phyloP scores from a whole-genome alignment of 2,329 filamentous ascomycete genomes.

The Cladosporium sp. region DNA sequence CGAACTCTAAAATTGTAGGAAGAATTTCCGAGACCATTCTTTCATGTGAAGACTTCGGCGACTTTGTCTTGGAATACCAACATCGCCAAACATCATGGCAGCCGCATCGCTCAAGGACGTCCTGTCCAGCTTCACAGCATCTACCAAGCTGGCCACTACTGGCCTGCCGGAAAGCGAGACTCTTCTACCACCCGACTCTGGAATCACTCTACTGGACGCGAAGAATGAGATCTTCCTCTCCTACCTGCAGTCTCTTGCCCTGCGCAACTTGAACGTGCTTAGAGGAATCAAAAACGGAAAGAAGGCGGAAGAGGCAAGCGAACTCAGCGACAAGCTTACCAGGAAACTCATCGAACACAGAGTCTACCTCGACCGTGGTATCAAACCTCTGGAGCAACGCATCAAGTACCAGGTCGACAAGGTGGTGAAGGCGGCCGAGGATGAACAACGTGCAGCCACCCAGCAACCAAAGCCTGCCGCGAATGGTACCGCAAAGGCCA shows the following conservation, averaged over 20 bases:
- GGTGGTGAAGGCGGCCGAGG: slow-evolving; percentile 82
- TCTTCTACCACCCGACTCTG: slow-evolving; percentile 74
- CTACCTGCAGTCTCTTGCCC: slow-evolving; percentile 88
- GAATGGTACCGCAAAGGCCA: slow-evolving; percentile 25
- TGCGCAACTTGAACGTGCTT: slow-evolving; percentile 58
- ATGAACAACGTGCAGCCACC: slow-evolving; percentile 56
- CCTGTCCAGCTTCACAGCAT: slow-evolving; percentile 52
- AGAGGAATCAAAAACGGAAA: slow-evolving; percentile 38
- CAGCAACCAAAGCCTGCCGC: slow-evolving; percentile 37
- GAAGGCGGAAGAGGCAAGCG: slow-evolving; percentile 39
- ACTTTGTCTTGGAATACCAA: neutral
- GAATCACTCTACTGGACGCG: slow-evolving; percentile 89
- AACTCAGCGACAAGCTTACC: slow-evolving; percentile 67
- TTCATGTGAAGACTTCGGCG: slow-evolving; percentile 17
- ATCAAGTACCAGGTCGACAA: slow-evolving; percentile 96
- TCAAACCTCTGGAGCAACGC: slow-evolving; percentile 83
- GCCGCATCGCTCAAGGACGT: slow-evolving; percentile 40
- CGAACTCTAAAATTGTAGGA: slow-evolving; percentile 3
- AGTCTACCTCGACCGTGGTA: slow-evolving; percentile 90
- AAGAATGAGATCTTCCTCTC: slow-evolving; percentile 98
- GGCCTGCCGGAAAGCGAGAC: slow-evolving; percentile 56
- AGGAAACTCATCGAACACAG: slow-evolving; percentile 87
- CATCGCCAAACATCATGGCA: slow-evolving; percentile 3
- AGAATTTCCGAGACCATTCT: slow-evolving; percentile 15
- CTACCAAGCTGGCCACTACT: slow-evolving; percentile 61